Evolutionary conservation across 2,329 filamentous ascomycete genomes (phyloP), one percentile per base, ranked within the genome.

Genomic region (Epichloe typhina): DNA sequence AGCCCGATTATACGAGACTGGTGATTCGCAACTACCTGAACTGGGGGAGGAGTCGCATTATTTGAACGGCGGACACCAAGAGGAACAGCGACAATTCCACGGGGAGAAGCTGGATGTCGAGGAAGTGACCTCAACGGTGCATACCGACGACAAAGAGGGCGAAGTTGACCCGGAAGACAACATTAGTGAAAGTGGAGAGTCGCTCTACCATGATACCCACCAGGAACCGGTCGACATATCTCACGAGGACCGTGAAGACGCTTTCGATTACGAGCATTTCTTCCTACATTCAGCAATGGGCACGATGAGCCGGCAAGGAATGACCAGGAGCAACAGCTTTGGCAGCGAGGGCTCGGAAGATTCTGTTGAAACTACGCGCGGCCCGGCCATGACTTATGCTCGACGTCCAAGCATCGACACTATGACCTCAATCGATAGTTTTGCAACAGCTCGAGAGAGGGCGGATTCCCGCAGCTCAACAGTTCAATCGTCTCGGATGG

Each of bases 221-320:
- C 73, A 79, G 50, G 74, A 79, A 48, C 75, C 77, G 8, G 43
- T n/a, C 5, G 46, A 53, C 17, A 69, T 85, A 5, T 88, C 88
- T 0, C 91, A 97, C 61, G 91, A 97, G 68, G 89, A 96, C 64
- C 85, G 91, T 19, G 83, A 90, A 57, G 91, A 97, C 65, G 90
- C 90, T 1, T 97, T 97, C 61, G 91, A 97, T 64, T 97, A 97
- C 55, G 87, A 95, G 65, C 84, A 95, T 63, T 96, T 96, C 69
- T 95, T 95, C 65, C 74, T 96, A 13, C 89, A 96, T 65, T 95
- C 88, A 57, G 88, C 89, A 11, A 83, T 96, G 77, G 89, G 88
- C 5, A 88, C 77, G 2, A 83, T 88, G 61, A 82, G 77, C 57
- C 66, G 72, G 37, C 59, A 58, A 54, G 56, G 58, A 43, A 51